A percentile compares a stretch with the other conserved stretches of the same genome.
phyloP scores from a whole-genome alignment of 1,139 yeast species.

The Lodderomyces orthopsilosis region DNA sequence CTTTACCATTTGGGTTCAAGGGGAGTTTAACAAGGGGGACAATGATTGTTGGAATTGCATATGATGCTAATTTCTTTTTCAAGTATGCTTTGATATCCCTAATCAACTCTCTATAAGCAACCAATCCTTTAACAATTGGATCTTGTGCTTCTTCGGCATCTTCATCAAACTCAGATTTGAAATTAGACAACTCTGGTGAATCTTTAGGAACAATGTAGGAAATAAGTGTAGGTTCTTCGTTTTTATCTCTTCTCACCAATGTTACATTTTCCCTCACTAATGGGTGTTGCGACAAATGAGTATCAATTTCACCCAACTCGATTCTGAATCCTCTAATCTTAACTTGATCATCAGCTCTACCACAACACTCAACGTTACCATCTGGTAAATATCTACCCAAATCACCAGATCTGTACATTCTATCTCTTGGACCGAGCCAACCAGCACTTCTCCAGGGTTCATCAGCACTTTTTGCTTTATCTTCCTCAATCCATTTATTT shows the following conservation, averaged over 20 bases:
- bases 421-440: constrained; percentile 93
- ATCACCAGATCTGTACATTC: constrained; percentile 96
- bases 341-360: constrained; percentile 98
- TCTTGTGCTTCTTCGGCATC: constrained; percentile 47
- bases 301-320: constrained; percentile 96
- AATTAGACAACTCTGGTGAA: constrained; percentile 52
- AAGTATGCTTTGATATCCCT: constrained; percentile 78
- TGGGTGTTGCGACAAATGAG: constrained; percentile 91
- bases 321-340: constrained; percentile 98
- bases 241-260: constrained; percentile 87
- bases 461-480: constrained; percentile 31
- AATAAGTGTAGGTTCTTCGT: constrained; percentile 86
- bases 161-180: constrained; percentile 39
- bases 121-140: constrained; percentile 76
- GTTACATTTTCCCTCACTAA: constrained; percentile 89
- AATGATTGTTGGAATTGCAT: constrained; percentile 89
- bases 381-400: constrained; percentile 94
- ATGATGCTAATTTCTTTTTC: constrained; percentile 85
- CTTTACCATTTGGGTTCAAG: constrained; percentile 96
- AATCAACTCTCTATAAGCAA: constrained; percentile 70
- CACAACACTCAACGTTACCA: constrained; percentile 97
- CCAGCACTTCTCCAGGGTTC: constrained; percentile 72
- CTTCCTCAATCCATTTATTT: constrained; percentile 57
- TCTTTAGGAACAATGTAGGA: constrained; percentile 89
- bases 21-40: constrained; percentile 87